A percentile compares a stretch with the other conserved stretches of the same genome.
Conservation (phyloP, 108 stramenopile species). For the Seminavis robusta region DNA sequence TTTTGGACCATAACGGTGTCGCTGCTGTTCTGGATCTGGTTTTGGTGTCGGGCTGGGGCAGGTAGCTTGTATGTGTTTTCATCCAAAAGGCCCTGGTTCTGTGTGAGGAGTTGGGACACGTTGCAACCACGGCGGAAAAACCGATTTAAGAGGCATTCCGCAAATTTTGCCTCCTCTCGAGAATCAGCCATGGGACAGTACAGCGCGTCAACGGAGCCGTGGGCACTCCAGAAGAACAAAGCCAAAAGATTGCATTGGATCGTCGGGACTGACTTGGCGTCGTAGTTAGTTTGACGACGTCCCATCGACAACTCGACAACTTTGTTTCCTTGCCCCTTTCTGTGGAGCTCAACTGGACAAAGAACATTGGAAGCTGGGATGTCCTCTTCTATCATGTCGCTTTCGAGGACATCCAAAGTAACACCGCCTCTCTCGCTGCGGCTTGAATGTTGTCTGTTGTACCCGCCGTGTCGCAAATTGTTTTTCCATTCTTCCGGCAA, state of each 20-base stretch:
- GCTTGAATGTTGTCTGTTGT: slow-evolving; percentile 12
- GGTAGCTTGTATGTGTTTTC: too few relatives aligned
- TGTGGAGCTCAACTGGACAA: slow-evolving; percentile 21
- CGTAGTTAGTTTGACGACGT: neutral
- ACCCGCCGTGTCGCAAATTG: slow-evolving; percentile 2
- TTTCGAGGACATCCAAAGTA: too few relatives aligned
- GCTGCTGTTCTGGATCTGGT: too few relatives aligned
- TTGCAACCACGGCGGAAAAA: too few relatives aligned
- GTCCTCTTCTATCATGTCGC: slow-evolving; percentile 28
- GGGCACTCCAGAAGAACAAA: slow-evolving; percentile 13
- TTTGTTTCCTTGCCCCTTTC: neutral
- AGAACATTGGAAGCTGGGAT: slow-evolving; percentile 29
- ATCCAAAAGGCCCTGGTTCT: too few relatives aligned
- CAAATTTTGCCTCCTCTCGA: neutral
- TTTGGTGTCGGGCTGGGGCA: too few relatives aligned
- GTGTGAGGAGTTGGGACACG: too few relatives aligned
- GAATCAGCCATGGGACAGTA: slow-evolving; percentile 7
- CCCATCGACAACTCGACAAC: too few relatives aligned
- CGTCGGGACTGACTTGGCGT: neutral
- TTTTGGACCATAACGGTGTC: too few relatives aligned
- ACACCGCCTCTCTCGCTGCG: slow-evolving; percentile 25
- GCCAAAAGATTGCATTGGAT: slow-evolving; percentile 23
- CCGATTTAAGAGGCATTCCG: neutral
- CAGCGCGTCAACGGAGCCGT: slow-evolving; percentile 34
- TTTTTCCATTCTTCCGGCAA: slow-evolving; percentile 17